phyloP scores from a whole-genome alignment of 2,329 filamentous ascomycete species.

The Ophiognomonia clavigignenti-juglandacearum region DNA sequence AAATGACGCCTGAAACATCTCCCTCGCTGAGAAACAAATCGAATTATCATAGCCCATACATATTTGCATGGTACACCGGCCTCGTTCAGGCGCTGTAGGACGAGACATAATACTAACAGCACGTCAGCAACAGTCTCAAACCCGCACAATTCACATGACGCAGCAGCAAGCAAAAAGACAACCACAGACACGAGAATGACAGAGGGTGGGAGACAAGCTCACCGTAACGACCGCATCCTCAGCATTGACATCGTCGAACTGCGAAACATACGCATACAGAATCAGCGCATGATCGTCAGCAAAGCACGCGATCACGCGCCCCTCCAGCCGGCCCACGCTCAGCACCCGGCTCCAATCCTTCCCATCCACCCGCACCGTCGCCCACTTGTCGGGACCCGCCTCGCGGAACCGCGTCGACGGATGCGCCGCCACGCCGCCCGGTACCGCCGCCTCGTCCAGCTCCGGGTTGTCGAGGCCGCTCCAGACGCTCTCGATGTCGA shows the following conservation, averaged over 20 bases:
- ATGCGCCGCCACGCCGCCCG: conserved; percentile 69
- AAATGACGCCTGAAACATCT: too few species aligned
- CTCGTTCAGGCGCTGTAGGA: conserved; percentile 28
- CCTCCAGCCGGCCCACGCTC: conserved; percentile 84
- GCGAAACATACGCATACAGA: conserved; percentile 74
- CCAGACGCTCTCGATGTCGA: conserved; percentile 85
- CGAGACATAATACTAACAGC: conserved; percentile 32
- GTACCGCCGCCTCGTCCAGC: conserved; percentile 72
- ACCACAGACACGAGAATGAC: too few species aligned
- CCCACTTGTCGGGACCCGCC: conserved; percentile 78
- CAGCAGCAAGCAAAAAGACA: not conserved
- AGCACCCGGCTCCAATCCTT: conserved; percentile 93
- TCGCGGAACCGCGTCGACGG: conserved; percentile 75
- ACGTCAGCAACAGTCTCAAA: conserved; percentile 6
- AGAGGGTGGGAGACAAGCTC: conserved; percentile 31
- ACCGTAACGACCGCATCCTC: conserved; percentile 76
- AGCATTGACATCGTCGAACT: conserved; percentile 59
- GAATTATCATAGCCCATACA: too few species aligned
- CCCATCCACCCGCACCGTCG: conserved; percentile 84
- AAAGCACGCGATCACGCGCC: conserved; percentile 89
- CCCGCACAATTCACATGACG: not conserved
- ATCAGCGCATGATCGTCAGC: conserved; percentile 75
- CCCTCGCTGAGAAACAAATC: too few species aligned
- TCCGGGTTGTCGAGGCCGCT: conserved; percentile 80
- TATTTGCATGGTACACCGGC: not conserved